These are phyloP conservation scores for Ceratocystiopsis sp. DNA, from an alignment of 2,329 filamentous ascomycete genomes.

Conservation along the genomic window DNA sequence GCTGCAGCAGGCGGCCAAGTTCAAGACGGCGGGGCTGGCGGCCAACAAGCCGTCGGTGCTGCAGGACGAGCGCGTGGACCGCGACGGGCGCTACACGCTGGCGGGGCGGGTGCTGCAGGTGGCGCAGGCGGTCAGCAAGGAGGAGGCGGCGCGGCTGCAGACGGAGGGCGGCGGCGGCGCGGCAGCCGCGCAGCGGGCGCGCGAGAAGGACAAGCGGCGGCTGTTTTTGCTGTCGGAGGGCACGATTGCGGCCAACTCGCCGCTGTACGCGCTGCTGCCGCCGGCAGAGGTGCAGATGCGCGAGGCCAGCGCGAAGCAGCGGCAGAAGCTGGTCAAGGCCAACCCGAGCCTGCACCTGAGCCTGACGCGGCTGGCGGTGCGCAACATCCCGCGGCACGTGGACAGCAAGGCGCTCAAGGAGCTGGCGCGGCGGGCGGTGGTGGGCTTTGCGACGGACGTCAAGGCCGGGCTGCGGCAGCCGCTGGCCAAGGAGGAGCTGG, in stretches of 20 bases:
- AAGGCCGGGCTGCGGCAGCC: conserved; percentile 59
- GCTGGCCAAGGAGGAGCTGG: conserved; percentile 77
- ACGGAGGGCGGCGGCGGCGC: conserved; percentile 33
- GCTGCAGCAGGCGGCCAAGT: not conserved
- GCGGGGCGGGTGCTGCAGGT: conserved; percentile 79
- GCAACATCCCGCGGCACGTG: conserved; percentile 75
- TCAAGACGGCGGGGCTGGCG: conserved; percentile 20
- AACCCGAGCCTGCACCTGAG: conserved; percentile 83
- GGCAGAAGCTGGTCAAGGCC: conserved; percentile 75
- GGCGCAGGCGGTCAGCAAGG: conserved; percentile 67
- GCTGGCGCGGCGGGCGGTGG: conserved; percentile 77
- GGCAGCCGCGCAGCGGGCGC: conserved; percentile 42
- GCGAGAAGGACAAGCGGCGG: conserved; percentile 74
- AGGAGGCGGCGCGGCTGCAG: conserved; percentile 59
- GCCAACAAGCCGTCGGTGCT: conserved; percentile 62
- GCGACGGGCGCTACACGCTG: conserved; percentile 71
- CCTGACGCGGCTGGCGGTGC: conserved; percentile 75
- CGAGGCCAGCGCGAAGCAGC: conserved; percentile 71
- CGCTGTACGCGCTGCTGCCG: conserved; percentile 60
- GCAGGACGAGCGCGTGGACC: conserved; percentile 70
- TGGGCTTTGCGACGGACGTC: conserved; percentile 83
- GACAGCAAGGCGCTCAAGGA: conserved; percentile 80
- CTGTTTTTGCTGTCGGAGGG: conserved; percentile 82
- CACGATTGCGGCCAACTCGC: conserved; percentile 57
- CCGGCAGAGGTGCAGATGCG: conserved; percentile 73